Conservation (phyloP, 805 yeast species). For the Starmera dryadoides region DNA sequence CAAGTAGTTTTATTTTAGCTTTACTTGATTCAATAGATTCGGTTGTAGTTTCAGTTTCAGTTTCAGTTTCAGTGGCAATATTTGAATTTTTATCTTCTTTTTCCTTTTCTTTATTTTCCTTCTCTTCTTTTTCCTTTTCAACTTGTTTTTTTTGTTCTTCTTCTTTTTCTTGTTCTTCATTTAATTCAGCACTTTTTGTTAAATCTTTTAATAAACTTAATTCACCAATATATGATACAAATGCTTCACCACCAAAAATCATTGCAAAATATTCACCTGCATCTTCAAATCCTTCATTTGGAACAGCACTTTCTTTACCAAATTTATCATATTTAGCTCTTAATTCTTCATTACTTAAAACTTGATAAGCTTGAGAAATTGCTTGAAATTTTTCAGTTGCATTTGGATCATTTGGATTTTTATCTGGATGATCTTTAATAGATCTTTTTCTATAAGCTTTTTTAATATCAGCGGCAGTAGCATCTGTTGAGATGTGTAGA, state of each 20-base stretch:
- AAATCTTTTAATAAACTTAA: slow-evolving; percentile 71
- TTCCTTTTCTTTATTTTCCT: slow-evolving; percentile 3
- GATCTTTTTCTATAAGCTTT: slow-evolving; percentile 78
- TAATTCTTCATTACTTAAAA: slow-evolving; percentile 55
- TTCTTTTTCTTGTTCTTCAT: slow-evolving; percentile 37
- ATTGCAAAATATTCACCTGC: slow-evolving; percentile 63
- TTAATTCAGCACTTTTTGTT: slow-evolving; percentile 50
- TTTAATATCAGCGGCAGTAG: slow-evolving; percentile 61
- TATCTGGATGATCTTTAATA: slow-evolving; percentile 72
- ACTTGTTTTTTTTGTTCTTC: slow-evolving; percentile 7
- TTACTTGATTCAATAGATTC: not conserved
- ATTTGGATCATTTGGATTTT: slow-evolving; percentile 66
- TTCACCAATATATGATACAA: slow-evolving; percentile 83
- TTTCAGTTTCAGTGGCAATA: not conserved
- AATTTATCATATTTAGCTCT: slow-evolving; percentile 65
- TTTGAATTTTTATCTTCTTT: slow-evolving; percentile 2
- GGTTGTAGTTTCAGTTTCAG: not conserved
- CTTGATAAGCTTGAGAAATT: slow-evolving; percentile 71
- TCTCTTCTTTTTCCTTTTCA: slow-evolving; percentile 5
- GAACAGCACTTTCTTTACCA: slow-evolving; percentile 68
- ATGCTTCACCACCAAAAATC: slow-evolving; percentile 88
- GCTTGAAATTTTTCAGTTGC: slow-evolving; percentile 66
- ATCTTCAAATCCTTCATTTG: slow-evolving; percentile 65
- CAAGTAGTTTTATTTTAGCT: slow-evolving; percentile 4
- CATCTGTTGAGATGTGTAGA: slow-evolving; percentile 48